Evolutionary conservation across 192 early-diverging fungal species (phyloP).

Genomic region (Neocallimastix lanati): DNA sequence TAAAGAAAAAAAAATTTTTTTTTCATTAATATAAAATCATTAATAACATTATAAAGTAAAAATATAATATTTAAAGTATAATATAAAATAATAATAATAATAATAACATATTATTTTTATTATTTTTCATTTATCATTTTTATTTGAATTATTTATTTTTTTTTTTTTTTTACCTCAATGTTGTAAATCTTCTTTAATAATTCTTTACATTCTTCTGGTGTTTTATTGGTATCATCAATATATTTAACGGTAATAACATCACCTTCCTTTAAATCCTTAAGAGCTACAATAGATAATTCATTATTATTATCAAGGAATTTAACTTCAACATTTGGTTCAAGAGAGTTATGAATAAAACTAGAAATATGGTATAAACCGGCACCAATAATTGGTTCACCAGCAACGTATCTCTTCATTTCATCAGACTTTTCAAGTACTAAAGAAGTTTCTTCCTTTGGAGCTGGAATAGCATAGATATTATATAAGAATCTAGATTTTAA

Average conservation of each 20-base stretch:
- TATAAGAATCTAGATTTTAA: constrained; percentile 74
- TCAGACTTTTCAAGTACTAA: constrained; percentile 8
- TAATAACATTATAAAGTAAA: no score
- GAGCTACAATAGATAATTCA: constrained; percentile 35
- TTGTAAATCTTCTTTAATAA: constrained; percentile 23
- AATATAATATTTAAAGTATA: no score
- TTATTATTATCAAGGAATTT: constrained; percentile 27
- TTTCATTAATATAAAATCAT: no score
- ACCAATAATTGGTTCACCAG: constrained; percentile 25
- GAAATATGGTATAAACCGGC: constrained; percentile 55
- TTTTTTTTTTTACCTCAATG: not conserved
- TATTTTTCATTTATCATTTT: no score
- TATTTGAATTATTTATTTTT: no score
- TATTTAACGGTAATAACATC: constrained; percentile 52
- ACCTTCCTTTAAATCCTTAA: constrained; percentile 34
- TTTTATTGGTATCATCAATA: constrained; percentile 18
- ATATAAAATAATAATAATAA: no score
- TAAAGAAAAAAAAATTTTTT: no score
- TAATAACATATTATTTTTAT: no score
- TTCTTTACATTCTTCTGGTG: constrained; percentile 26
- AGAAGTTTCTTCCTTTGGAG: not conserved
- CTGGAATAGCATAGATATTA: constrained; percentile 55
- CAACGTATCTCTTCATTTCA: constrained; percentile 9
- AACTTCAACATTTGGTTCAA: constrained; percentile 42
- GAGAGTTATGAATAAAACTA: constrained; percentile 52